A percentile compares a stretch with the other conserved stretches of the same genome.
These are phyloP conservation scores for Oryza rufipogon DNA, from an alignment of 176 grass and related monocot species.

Conservation along the genomic window DNA sequence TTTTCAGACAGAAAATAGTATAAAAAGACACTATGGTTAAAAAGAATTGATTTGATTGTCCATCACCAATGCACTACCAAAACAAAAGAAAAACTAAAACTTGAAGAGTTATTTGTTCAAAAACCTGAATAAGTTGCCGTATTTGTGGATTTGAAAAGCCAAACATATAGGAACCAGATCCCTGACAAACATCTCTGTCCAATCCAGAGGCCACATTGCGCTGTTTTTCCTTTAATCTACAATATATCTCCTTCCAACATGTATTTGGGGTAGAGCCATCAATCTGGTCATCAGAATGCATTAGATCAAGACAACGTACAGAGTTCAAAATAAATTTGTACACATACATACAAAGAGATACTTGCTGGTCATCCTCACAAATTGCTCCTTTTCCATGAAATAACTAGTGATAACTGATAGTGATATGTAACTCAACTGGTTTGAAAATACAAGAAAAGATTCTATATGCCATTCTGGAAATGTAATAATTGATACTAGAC, in stretches of 20 bases:
- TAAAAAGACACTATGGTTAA: slow-evolving; percentile 9
- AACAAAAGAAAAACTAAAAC: slow-evolving; percentile 33
- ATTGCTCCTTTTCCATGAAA: slow-evolving; percentile 20
- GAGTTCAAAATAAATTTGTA: slow-evolving; percentile 10
- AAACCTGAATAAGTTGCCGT: slow-evolving; percentile 95
- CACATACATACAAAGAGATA: slow-evolving; percentile 24
- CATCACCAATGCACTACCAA: slow-evolving; percentile 7
- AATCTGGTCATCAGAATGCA: slow-evolving; percentile 51
- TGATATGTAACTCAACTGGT: slow-evolving; percentile 16
- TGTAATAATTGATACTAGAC: not conserved
- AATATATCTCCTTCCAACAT: slow-evolving; percentile 98
- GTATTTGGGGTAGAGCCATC: slow-evolving; percentile 83
- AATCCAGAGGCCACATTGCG: slow-evolving; percentile 49
- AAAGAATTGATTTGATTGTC: slow-evolving; percentile 23
- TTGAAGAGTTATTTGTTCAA: slow-evolving; percentile 34
- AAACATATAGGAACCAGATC: slow-evolving; percentile 96
- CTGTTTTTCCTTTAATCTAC: slow-evolving; percentile 76
- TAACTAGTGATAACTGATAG: slow-evolving; percentile 9
- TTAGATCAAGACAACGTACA: slow-evolving; percentile 40
- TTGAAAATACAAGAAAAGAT: not conserved
- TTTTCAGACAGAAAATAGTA: slow-evolving; percentile 4
- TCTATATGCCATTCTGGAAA: not conserved
- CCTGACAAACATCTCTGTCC: slow-evolving; percentile 67
- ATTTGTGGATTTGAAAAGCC: slow-evolving; percentile 93
- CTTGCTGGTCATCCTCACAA: slow-evolving; percentile 30